Conservation (phyloP, 352 stramenopile species). For the Phytophthora pini region DNA sequence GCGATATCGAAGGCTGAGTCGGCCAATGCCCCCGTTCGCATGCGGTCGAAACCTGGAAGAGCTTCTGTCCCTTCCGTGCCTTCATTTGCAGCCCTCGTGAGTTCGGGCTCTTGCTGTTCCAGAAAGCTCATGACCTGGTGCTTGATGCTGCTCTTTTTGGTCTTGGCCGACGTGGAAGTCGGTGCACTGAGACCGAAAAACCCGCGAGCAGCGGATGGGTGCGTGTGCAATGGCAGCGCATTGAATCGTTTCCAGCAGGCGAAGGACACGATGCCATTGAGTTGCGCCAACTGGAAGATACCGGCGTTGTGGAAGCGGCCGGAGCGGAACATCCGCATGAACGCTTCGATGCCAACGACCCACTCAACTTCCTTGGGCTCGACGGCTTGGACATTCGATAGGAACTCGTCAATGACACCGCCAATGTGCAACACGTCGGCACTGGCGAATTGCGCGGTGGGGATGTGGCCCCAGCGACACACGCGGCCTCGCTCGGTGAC, state of each 20-base stretch:
- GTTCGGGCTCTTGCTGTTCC: constrained; percentile 49
- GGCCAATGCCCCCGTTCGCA: constrained; percentile 45
- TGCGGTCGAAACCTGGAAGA: constrained; percentile 36
- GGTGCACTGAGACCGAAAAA: constrained; percentile 53
- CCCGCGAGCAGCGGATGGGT: constrained; percentile 76
- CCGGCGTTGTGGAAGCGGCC: constrained; percentile 84
- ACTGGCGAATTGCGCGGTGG: constrained; percentile 66
- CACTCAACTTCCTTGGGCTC: constrained; percentile 43
- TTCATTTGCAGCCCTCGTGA: constrained; percentile 15
- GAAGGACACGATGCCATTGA: constrained; percentile 89
- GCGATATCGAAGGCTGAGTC: constrained; percentile 78
- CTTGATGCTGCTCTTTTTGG: constrained; percentile 62
- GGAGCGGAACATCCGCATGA: constrained; percentile 84
- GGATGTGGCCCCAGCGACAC: constrained; percentile 63
- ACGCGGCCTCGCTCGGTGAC: constrained; percentile 63
- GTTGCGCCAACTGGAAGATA: constrained; percentile 86
- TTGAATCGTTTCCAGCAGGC: constrained; percentile 72
- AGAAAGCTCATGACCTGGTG: constrained; percentile 77
- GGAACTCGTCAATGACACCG: constrained; percentile 50
- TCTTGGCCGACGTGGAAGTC: constrained; percentile 26
- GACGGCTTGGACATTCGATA: constrained; percentile 40
- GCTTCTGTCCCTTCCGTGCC: constrained; percentile 12
- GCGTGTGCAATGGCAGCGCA: constrained; percentile 62
- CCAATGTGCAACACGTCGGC: constrained; percentile 73
- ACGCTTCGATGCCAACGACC: constrained; percentile 86